Conservation (phyloP, 495 filamentous ascomycete genomes). For the Xylaria nigripes region DNA sequence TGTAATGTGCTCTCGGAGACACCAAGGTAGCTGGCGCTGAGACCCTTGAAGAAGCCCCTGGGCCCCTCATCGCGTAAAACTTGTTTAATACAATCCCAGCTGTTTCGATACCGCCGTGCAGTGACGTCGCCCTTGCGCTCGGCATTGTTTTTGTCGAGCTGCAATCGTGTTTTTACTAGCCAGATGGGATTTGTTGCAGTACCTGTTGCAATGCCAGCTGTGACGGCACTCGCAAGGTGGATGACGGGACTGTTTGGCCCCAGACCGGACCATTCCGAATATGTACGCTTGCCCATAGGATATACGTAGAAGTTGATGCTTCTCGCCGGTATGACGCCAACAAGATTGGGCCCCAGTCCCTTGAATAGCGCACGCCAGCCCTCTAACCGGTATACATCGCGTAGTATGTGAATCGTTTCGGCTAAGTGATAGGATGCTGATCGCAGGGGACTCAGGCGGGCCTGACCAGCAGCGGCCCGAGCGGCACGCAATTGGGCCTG, state of each 20-base stretch:
- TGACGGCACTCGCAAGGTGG: slow-evolving; percentile 63
- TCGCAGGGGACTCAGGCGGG: slow-evolving; percentile 38
- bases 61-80: slow-evolving; percentile 70
- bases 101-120: slow-evolving; percentile 67
- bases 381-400: slow-evolving; percentile 65
- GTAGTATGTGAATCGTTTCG: slow-evolving; percentile 76
- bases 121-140: slow-evolving; percentile 41
- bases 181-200: slow-evolving; percentile 90
- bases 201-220: slow-evolving; percentile 69
- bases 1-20: slow-evolving; percentile 80
- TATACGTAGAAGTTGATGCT: slow-evolving; percentile 86
- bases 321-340: slow-evolving; percentile 78
- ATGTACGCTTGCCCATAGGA: slow-evolving; percentile 75
- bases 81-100: slow-evolving; percentile 70
- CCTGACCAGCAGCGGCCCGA: slow-evolving; percentile 31
- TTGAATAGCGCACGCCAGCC: slow-evolving; percentile 82
- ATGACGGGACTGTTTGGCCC: slow-evolving; percentile 61
- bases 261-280: slow-evolving; percentile 55
- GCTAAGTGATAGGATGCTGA: slow-evolving; percentile 52
- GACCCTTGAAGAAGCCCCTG: slow-evolving; percentile 70
- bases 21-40: slow-evolving; percentile 81
- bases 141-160: slow-evolving; percentile 66
- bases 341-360: slow-evolving; percentile 77
- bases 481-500: slow-evolving; percentile 54
- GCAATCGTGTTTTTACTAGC: slow-evolving; percentile 82